phyloP scores from a whole-genome alignment of 441 rosid species.

The Eruca vesicaria region DNA sequence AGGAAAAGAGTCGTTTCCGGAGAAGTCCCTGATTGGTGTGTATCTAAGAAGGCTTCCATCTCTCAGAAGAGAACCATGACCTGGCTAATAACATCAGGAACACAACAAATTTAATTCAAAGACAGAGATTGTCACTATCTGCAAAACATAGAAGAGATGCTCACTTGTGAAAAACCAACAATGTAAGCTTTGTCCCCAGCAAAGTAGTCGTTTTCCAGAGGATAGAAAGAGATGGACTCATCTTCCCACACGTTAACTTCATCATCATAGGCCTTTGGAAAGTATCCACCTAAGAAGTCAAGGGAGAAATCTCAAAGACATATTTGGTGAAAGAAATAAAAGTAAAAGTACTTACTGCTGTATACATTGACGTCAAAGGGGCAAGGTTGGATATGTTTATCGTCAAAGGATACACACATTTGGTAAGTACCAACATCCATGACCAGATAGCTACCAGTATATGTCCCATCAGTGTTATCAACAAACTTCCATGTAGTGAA shows the following conservation, averaged over 20 bases:
- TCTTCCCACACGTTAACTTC: constrained; percentile 70
- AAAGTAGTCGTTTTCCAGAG: constrained; percentile 70
- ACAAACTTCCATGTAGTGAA: constrained; percentile 59
- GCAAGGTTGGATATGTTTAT: constrained; percentile 46
- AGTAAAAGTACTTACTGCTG: constrained; percentile 49
- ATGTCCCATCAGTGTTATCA: constrained; percentile 70
- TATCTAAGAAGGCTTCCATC: constrained; percentile 66
- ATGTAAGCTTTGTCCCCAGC: constrained; percentile 60
- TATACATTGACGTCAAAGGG: constrained; percentile 62
- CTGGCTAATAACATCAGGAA: constrained; percentile 51
- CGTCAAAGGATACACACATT: constrained; percentile 55
- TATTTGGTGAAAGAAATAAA: not conserved
- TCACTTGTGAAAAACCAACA: constrained; percentile 61
- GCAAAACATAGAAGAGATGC: constrained; percentile 16
- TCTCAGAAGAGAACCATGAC: constrained; percentile 73
- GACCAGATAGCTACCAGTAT: constrained; percentile 53
- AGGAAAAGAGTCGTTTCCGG: constrained; percentile 65
- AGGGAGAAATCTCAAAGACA: constrained; percentile 16
- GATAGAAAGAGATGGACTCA: constrained; percentile 72
- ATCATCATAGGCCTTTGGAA: constrained; percentile 81
- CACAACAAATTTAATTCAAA: not conserved
- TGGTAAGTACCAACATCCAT: constrained; percentile 71
- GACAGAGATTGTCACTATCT: not conserved
- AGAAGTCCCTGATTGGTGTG: constrained; percentile 70
- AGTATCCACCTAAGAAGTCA: constrained; percentile 62